Evolutionary conservation across 2,329 filamentous ascomycete genomes (phyloP).

Genomic region (Nakataea oryzae): DNA sequence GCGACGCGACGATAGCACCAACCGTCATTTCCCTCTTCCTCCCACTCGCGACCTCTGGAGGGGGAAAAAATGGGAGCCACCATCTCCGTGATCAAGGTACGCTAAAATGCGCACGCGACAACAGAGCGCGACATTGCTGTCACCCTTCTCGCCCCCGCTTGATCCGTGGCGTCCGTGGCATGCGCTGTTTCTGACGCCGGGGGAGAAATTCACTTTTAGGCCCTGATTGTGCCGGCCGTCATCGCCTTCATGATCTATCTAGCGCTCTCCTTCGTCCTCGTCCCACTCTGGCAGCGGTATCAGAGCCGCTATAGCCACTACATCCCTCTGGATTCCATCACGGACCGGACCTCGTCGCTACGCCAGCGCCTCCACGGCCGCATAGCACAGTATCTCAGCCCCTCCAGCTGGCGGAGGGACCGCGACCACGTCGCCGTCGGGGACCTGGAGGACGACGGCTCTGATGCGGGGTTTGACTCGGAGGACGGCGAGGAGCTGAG

Average conservation of each 20-base stretch:
- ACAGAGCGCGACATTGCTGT: neutral
- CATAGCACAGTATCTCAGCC: constrained; percentile 28
- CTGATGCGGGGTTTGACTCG: constrained; percentile 45
- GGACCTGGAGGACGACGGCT: constrained; percentile 24
- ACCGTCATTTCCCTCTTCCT: neutral
- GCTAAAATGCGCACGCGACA: neutral
- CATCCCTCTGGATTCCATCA: constrained; percentile 56
- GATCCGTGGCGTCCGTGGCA: neutral
- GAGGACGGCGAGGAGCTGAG: constrained; percentile 63
- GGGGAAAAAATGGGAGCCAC: constrained; percentile 19
- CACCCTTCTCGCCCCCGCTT: neutral
- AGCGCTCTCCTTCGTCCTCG: constrained; percentile 49
- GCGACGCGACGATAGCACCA: neutral
- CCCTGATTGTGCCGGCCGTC: constrained; percentile 57
- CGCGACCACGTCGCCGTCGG: constrained; percentile 18
- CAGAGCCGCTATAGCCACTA: constrained; percentile 64
- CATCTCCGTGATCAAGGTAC: constrained; percentile 27
- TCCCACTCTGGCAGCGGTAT: constrained; percentile 62
- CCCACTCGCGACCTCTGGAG: neutral
- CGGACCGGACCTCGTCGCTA: constrained; percentile 43
- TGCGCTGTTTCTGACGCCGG: neutral
- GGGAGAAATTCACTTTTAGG: constrained; percentile 31
- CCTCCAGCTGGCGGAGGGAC: constrained; percentile 36
- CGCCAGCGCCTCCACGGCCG: constrained; percentile 33
- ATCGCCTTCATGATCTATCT: constrained; percentile 63